Evolutionary conservation across 1,284 basidiomycete species (phyloP).

Genomic region (Serendipita sp.): DNA sequence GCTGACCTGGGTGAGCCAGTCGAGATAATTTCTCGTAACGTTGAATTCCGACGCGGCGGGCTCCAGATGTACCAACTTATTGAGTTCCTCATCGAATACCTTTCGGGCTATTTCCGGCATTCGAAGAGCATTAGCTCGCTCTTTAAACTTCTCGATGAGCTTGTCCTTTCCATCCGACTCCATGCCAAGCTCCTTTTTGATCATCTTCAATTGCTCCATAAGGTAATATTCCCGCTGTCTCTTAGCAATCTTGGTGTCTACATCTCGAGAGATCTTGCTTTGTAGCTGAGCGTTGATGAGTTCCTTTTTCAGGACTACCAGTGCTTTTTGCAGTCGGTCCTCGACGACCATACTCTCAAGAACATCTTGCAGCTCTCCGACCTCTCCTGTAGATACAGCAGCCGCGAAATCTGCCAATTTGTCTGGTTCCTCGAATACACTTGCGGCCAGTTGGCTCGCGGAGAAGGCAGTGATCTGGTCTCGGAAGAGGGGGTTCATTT

Average conservation of each 20-base stretch:
- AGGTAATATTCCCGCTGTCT: slow-evolving; percentile 95
- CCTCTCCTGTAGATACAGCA: slow-evolving; percentile 85
- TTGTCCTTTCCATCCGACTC: slow-evolving; percentile 97
- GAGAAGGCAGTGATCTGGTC: slow-evolving; percentile 97
- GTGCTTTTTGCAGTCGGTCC: slow-evolving; percentile 80
- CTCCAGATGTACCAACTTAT: slow-evolving; percentile 84
- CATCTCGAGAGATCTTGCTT: slow-evolving; percentile 86
- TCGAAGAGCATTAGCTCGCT: slow-evolving; percentile 71
- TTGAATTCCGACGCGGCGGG: slow-evolving; percentile 88
- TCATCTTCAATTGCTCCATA: slow-evolving; percentile 97
- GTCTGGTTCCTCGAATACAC: slow-evolving; percentile 97
- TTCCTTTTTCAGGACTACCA: slow-evolving; percentile 94
- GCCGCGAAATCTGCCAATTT: slow-evolving; percentile 97
- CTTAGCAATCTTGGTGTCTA: slow-evolving; percentile 94
- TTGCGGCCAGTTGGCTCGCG: slow-evolving; percentile 89
- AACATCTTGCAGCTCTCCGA: slow-evolving; percentile 85
- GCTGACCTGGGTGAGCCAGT: slow-evolving; percentile 80
- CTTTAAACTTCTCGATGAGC: slow-evolving; percentile 89
- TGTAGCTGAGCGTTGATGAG: slow-evolving; percentile 95
- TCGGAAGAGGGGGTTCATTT: slow-evolving; percentile 93
- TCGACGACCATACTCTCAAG: slow-evolving; percentile 79
- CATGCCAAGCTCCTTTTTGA: slow-evolving; percentile 98
- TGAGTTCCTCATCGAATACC: slow-evolving; percentile 94
- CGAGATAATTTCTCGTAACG: slow-evolving; percentile 92
- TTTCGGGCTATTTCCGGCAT: slow-evolving; percentile 91